Evolutionary conservation across 1,284 basidiomycete species (phyloP).

Genomic region (Cystobasidium slooffiae): DNA sequence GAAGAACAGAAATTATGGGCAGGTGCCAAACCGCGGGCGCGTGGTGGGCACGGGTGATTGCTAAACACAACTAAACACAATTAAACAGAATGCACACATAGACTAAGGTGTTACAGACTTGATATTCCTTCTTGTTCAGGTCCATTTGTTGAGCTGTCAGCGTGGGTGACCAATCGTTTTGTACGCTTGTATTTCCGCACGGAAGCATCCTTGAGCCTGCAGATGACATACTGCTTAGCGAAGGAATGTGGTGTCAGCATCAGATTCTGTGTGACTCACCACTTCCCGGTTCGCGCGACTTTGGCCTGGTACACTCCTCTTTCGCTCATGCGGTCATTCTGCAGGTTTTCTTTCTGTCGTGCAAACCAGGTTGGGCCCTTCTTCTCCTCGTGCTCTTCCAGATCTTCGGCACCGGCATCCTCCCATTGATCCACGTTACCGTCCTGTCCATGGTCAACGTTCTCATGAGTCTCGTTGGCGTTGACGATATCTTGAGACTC

Average conservation of each 20-base stretch:
- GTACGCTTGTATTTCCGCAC: background rate
- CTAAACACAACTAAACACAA: too few relatives aligned
- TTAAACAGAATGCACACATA: too few relatives aligned
- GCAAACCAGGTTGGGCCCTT: background rate
- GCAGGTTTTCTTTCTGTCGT: conserved; percentile 8
- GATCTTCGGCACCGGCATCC: conserved; percentile 5
- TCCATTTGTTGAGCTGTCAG: background rate
- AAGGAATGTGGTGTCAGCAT: background rate
- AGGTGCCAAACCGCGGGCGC: too few relatives aligned
- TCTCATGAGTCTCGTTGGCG: background rate
- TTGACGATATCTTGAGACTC: conserved; percentile 9
- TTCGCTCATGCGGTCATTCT: conserved; percentile 32
- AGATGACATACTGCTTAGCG: background rate
- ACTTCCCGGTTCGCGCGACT: conserved; percentile 23
- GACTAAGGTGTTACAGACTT: background rate
- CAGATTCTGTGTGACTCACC: conserved; percentile 20
- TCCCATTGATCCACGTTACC: conserved; percentile 22
- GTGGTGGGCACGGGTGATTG: too few relatives aligned
- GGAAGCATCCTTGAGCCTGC: conserved; percentile 14
- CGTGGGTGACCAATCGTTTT: conserved; percentile 15
- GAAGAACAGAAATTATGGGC: too few relatives aligned
- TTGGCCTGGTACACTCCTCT: conserved; percentile 37
- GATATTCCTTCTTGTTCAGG: conserved; percentile 39
- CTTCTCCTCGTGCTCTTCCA: conserved; percentile 8
- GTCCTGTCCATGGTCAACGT: background rate